These are phyloP conservation scores for Solanum bulbocastanum DNA, from an alignment of 257 asterid genomes.

Conservation along the genomic window DNA sequence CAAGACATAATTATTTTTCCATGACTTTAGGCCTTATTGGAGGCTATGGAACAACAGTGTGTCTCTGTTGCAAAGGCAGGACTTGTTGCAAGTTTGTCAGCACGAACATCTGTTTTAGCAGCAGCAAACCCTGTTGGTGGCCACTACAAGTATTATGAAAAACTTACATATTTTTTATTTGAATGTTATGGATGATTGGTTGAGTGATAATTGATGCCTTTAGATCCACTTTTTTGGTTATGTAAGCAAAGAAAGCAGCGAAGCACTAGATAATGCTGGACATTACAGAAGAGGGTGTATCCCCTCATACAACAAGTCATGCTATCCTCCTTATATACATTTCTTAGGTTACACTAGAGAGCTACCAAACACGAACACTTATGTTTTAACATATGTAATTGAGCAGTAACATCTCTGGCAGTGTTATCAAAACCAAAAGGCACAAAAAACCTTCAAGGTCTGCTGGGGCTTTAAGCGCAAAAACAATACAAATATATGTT, in stretches of 20 bases:
- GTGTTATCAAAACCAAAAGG: background rate
- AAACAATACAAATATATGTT: background rate
- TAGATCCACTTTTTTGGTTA: background rate
- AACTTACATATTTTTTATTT: background rate
- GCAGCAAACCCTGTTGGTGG: constrained; percentile 99
- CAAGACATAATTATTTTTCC: constrained; percentile 13
- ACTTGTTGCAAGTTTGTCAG: constrained; percentile 97
- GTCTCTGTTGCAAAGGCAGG: constrained; percentile 99
- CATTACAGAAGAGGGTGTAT: no score
- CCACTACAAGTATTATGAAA: constrained; percentile 64
- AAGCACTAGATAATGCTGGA: background rate
- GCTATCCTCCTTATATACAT: background rate
- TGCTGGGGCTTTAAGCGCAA: background rate
- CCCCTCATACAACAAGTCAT: background rate
- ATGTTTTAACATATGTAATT: background rate
- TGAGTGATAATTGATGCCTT: background rate
- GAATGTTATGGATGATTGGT: background rate
- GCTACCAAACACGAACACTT: background rate
- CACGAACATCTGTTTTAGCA: constrained; percentile 93
- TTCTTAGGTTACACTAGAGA: background rate
- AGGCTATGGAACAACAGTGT: constrained; percentile 99
- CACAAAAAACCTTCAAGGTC: background rate
- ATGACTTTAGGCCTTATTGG: constrained; percentile 65
- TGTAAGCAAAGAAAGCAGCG: background rate
- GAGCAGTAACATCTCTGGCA: background rate